These are phyloP conservation scores for Vanrija sp. DNA, from an alignment of 1,284 basidiomycete genomes.

Conservation along the genomic window DNA sequence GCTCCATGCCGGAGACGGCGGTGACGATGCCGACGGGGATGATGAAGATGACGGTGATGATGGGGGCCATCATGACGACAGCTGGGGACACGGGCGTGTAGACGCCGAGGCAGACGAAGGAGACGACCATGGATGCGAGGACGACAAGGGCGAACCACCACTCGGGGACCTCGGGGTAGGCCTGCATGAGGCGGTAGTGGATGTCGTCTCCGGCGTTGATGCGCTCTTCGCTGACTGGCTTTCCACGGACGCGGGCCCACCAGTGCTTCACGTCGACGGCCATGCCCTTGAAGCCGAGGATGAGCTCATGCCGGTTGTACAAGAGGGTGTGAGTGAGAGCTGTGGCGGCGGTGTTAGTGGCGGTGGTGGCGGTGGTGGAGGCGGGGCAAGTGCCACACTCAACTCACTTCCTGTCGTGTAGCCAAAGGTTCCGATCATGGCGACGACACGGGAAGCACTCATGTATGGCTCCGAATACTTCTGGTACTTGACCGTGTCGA, in stretches of 20 bases:
- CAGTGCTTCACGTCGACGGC: neutral
- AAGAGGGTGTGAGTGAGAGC: neutral
- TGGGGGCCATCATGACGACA: neutral
- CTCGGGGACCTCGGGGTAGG: neutral
- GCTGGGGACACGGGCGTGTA: neutral
- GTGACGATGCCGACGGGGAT: neutral
- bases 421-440: slow-evolving; percentile 8
- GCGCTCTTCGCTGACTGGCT: too few species aligned
- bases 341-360: neutral
- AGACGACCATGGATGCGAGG: neutral
- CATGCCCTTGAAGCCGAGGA: neutral
- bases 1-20: neutral
- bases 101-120: neutral
- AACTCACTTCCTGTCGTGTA: slow-evolving; percentile 14
- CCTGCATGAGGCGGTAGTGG: neutral
- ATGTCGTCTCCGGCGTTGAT: neutral
- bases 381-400: too few species aligned
- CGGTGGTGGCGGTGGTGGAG: neutral
- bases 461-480: slow-evolving; percentile 16
- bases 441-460: slow-evolving; percentile 2
- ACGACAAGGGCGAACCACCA: neutral
- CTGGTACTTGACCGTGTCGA: slow-evolving; percentile 12
- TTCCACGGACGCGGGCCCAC: too few species aligned
- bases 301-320: neutral
- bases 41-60: neutral